Evolutionary conservation across 306 rosid species (phyloP).

Genomic region (Amphicarpaea edgeworthii): DNA sequence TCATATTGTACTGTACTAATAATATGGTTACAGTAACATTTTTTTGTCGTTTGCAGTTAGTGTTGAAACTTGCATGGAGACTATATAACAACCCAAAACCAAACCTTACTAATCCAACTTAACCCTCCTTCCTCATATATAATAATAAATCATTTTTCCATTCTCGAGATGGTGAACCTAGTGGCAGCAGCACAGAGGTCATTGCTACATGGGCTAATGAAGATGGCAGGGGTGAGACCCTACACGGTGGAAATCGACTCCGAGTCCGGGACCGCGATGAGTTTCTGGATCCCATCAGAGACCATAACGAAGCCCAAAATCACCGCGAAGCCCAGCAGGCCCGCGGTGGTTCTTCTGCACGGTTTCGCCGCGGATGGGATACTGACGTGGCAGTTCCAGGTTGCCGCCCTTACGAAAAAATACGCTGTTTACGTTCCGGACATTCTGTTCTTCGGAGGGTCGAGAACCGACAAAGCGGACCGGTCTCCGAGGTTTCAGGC

Average conservation of each 20-base stretch:
- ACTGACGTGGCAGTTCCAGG: slow-evolving; percentile 90
- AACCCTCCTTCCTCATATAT: slow-evolving; percentile 3
- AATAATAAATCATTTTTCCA: not conserved
- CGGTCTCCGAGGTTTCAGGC: slow-evolving; percentile 75
- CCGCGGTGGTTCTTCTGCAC: slow-evolving; percentile 75
- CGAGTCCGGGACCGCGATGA: slow-evolving; percentile 80
- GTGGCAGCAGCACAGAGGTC: slow-evolving; percentile 77
- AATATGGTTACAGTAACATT: no score
- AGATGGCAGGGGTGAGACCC: slow-evolving; percentile 82
- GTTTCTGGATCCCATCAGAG: slow-evolving; percentile 78
- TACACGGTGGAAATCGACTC: slow-evolving; percentile 78
- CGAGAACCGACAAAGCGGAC: slow-evolving; percentile 56
- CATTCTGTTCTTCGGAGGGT: slow-evolving; percentile 82
- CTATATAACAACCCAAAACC: slow-evolving; percentile 58
- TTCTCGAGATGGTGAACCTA: slow-evolving; percentile 68
- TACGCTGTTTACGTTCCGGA: slow-evolving; percentile 90
- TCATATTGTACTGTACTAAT: no score
- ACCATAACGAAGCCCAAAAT: slow-evolving; percentile 54
- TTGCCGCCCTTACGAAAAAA: slow-evolving; percentile 67
- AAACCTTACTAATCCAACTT: slow-evolving; percentile 37
- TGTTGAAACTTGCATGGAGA: no score
- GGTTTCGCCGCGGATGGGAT: slow-evolving; percentile 91
- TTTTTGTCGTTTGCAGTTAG: no score
- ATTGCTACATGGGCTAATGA: slow-evolving; percentile 71
- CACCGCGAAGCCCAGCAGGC: slow-evolving; percentile 53